A percentile compares a stretch with the other conserved stretches of the same genome.
Evolutionary conservation across 1,284 basidiomycete species (phyloP).

Genomic region (Xerocomus minutiporus): DNA sequence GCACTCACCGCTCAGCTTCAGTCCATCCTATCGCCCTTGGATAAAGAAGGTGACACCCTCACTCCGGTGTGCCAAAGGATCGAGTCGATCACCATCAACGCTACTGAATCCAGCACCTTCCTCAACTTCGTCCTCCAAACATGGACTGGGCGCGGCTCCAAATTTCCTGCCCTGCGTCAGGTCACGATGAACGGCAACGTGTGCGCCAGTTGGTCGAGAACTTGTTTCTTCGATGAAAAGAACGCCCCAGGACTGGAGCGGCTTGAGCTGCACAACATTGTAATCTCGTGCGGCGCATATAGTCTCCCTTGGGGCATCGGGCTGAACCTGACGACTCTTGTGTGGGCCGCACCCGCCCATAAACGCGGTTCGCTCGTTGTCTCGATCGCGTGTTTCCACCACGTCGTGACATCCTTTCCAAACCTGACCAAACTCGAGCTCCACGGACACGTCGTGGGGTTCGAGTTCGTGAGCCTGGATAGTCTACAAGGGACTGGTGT

Average conservation of each 20-base stretch:
- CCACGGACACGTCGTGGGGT: constrained; percentile 10
- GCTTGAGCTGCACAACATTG: constrained; percentile 19
- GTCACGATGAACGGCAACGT: constrained; percentile 14
- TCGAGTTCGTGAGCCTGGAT: constrained; percentile 8
- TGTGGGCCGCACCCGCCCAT: constrained; percentile 19
- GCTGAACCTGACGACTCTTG: constrained; percentile 20
- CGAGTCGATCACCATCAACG: constrained; percentile 14
- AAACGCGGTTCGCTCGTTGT: constrained; percentile 11
- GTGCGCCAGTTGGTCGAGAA: constrained; percentile 20
- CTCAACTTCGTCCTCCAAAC: constrained; percentile 18
- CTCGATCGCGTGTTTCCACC: constrained; percentile 17
- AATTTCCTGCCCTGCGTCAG: constrained; percentile 10
- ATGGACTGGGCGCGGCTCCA: constrained; percentile 11
- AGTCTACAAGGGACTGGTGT: constrained; percentile 5
- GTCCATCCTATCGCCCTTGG: constrained; percentile 11
- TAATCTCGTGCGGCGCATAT: constrained; percentile 6
- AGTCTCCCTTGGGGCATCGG: constrained; percentile 12
- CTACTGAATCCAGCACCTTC: constrained; percentile 13
- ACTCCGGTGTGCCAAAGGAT: constrained; percentile 13
- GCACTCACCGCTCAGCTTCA: constrained; percentile 18
- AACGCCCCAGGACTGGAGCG: constrained; percentile 14
- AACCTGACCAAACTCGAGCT: constrained; percentile 18
- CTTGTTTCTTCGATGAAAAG: constrained; percentile 19
- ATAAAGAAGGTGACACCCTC: background rate
- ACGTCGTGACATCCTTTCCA: constrained; percentile 20